Base-by-base conservation (phyloP, 768 basidiomycete species). In the Rhodotorula graminis region DNA sequence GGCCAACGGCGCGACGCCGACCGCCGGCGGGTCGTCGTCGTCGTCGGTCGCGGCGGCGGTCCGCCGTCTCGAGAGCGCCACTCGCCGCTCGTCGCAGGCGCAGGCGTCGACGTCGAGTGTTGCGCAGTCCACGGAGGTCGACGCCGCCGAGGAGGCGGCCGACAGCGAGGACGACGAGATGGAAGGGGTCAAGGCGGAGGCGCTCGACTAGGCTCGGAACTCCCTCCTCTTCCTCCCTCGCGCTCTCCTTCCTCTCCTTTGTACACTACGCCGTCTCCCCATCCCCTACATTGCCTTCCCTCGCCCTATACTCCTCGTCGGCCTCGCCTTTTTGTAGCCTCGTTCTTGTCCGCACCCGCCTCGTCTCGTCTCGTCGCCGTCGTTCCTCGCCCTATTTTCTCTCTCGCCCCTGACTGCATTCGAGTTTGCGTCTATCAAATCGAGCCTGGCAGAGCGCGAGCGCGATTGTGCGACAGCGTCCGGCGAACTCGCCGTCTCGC, bases 61-160 rank as follows among this genome's bases (percentile, higher is more conserved):
- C 10, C 53, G 15, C 53, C 57, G 57, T 0, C 40, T 12, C 21
- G 52, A 52, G 47, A 44, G 64, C 37, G 21, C 49, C 19, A 25
- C n/a, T 21, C 37, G 31, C 52, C 21, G 50, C 44, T 47, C 71
- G 61, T 47, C 71, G 46, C n/a, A 60, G 66, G 58, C 66, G 31
- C 40, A 47, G 29, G 67, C 67, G 37, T 44, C 59, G 52, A 29
- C 65, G 11, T 44, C 42, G n/a, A 40, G n/a, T 6, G 7, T 23
- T 27, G 18, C 44, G 64, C 53, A 44, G 27, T 46, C 25, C 25
- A 47, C 21, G 46, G 56, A 50, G 46, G 57, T 19, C 40, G 60
- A 52, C 23, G 44, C 25, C 16, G 70, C 23, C 33, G 70, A 62
- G 11, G 53, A 37, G 15, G 65, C 50, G 14, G 66, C 53, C 14